Percentiles rank a stretch among this genome's conserved stretches.
Evolutionary conservation across 2,329 filamentous ascomycete genomes (phyloP).

Genomic region (Capronia epimyces): DNA sequence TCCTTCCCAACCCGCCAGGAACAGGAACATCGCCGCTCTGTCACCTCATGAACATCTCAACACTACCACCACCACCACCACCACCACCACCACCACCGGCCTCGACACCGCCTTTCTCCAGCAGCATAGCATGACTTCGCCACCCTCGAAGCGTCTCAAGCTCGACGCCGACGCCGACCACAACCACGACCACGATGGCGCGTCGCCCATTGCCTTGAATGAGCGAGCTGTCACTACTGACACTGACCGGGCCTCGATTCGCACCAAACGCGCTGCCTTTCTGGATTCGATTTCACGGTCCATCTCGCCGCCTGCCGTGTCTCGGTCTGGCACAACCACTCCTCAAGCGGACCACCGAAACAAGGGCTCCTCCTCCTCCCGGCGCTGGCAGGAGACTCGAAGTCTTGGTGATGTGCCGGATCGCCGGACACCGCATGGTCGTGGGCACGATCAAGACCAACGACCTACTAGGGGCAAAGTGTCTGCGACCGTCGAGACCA

Average conservation of each 20-base stretch:
- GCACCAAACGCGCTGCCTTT: conserved; percentile 16
- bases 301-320: conserved; percentile 18
- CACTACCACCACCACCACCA: too few relatives aligned
- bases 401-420: background rate
- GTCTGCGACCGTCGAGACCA: background rate
- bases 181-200: background rate
- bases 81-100: too few relatives aligned
- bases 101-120: background rate
- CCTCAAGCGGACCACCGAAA: background rate
- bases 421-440: background rate
- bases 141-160: conserved; percentile 16
- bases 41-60: too few relatives aligned
- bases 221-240: background rate
- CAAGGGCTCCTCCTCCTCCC: background rate
- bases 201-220: background rate
- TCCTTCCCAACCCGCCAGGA: background rate
- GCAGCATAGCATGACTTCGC: conserved; percentile 7
- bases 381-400: background rate
- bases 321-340: conserved; percentile 9
- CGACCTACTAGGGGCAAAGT: background rate
- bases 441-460: background rate
- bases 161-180: background rate
- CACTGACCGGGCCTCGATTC: conserved; percentile 9
- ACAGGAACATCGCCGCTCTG: too few relatives aligned
- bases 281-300: conserved; percentile 21